Evolutionary conservation across 2,329 filamentous ascomycete species (phyloP).

Genomic region (Diaporthe capsici): DNA sequence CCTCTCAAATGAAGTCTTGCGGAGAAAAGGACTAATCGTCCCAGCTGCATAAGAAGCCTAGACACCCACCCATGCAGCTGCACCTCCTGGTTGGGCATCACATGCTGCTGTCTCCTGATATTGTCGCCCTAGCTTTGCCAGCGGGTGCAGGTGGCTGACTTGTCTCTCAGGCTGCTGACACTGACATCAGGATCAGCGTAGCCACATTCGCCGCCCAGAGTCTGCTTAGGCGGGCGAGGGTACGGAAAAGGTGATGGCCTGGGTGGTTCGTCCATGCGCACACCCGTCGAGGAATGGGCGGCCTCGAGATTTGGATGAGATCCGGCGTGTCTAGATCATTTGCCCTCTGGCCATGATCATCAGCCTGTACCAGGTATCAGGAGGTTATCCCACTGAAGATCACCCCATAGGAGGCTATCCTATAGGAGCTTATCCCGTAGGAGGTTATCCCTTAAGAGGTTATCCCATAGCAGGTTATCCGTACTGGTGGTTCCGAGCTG

Average conservation of each 20-base stretch:
- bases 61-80: constrained; percentile 1
- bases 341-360: background rate
- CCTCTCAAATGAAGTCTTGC: background rate
- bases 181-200: constrained; percentile 18
- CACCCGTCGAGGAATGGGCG: background rate
- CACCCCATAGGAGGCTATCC: no score
- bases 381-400: no score
- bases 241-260: background rate
- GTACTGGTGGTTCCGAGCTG: background rate
- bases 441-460: no score
- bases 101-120: constrained; percentile 26
- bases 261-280: constrained; percentile 7
- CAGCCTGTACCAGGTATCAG: background rate
- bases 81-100: constrained; percentile 16
- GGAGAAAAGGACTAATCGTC: background rate
- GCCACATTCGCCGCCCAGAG: background rate
- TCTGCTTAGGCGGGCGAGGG: background rate
- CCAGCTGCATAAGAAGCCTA: background rate
- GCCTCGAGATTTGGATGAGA: background rate
- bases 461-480: no score
- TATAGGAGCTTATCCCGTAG: no score
- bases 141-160: constrained; percentile 11
- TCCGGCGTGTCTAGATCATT: constrained; percentile 10
- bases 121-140: background rate
- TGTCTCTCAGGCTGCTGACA: constrained; percentile 9